phyloP scores from a whole-genome alignment of 805 yeast species.

The Zygoascus bituminiphila region DNA sequence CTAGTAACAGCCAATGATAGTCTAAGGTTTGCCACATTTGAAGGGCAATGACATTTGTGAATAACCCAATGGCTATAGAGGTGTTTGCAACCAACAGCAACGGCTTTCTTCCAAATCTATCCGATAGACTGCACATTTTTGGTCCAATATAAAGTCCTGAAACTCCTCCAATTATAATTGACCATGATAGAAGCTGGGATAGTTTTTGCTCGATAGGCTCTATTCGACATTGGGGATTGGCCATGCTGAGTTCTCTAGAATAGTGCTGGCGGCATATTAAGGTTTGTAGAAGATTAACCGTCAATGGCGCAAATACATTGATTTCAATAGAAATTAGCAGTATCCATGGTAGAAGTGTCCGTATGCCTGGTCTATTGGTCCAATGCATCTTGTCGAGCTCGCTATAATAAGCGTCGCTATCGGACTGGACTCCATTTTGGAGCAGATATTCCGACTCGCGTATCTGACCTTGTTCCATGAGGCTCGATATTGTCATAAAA shows the following conservation, averaged over 20 bases:
- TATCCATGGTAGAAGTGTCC: not conserved
- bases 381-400: not conserved
- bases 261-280: not conserved
- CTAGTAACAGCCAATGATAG: conserved; percentile 1
- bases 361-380: not conserved
- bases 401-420: not conserved
- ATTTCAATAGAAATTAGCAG: not conserved
- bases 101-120: not conserved
- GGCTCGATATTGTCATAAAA: not conserved
- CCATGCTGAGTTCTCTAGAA: too few relatives aligned
- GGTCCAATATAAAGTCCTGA: conserved; percentile 1
- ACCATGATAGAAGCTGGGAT: not conserved
- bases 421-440: not conserved
- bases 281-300: not conserved
- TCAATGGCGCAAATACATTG: not conserved
- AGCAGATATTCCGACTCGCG: not conserved
- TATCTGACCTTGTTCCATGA: not conserved
- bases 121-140: not conserved
- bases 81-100: not conserved
- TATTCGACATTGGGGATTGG: not conserved
- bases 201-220: not conserved
- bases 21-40: not conserved
- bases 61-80: conserved; percentile 2
- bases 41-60: not conserved
- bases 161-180: not conserved